These are phyloP conservation scores for Corrigiola litoralis DNA, from an alignment of 179 eudicot species.

Conservation along the genomic window DNA sequence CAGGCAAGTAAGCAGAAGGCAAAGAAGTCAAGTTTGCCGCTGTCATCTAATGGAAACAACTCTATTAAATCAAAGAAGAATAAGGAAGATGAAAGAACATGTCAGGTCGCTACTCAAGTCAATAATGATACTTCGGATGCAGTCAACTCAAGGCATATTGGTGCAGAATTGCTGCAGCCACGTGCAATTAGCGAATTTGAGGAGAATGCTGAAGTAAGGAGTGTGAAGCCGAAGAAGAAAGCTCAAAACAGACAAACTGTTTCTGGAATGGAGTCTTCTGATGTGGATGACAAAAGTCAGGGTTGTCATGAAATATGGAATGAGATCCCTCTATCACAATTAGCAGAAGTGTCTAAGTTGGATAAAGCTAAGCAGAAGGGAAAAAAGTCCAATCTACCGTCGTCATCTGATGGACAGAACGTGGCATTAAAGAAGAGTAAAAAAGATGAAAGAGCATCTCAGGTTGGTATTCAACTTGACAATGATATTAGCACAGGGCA, in stretches of 20 bases:
- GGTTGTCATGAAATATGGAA: too few species aligned
- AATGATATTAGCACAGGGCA: neutral
- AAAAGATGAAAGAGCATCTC: neutral
- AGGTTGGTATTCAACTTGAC: too few species aligned
- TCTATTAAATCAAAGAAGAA: too few species aligned
- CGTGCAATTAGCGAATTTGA: constrained; percentile 14
- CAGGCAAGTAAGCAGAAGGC: constrained; percentile 7
- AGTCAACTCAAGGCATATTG: neutral
- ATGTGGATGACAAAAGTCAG: constrained; percentile 4
- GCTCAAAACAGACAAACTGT: constrained; percentile 22
- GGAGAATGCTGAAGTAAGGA: constrained; percentile 16
- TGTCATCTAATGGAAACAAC: too few species aligned
- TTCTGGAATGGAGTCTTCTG: constrained; percentile 16
- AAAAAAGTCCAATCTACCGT: too few species aligned
- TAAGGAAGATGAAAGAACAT: neutral
- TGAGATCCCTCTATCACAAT: too few species aligned
- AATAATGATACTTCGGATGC: neutral
- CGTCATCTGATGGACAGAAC: too few species aligned
- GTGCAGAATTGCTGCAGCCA: constrained; percentile 15
- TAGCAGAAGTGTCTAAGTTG: too few species aligned
- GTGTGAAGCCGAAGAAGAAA: constrained; percentile 22
- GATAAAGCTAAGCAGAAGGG: too few species aligned
- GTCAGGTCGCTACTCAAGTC: neutral
- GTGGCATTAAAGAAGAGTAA: too few species aligned
- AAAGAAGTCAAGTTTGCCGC: too few species aligned